These are phyloP conservation scores for Suillus tomentosus DNA, from an alignment of 768 basidiomycete genomes.

Conservation along the genomic window DNA sequence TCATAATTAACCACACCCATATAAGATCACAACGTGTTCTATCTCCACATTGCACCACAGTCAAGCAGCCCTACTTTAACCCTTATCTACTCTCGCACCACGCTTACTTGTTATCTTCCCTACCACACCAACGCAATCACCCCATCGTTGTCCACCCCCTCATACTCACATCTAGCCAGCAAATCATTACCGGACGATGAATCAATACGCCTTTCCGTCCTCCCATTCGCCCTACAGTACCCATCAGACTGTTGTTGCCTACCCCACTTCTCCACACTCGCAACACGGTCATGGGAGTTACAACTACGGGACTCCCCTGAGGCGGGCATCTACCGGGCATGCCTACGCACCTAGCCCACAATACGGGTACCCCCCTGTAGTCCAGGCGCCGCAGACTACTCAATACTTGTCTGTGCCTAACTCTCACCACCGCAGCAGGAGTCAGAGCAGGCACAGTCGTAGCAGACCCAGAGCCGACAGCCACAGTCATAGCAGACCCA, in stretches of 20 bases:
- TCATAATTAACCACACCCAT: background rate
- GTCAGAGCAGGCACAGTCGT: conserved; percentile 12
- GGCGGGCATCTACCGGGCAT: conserved; percentile 16
- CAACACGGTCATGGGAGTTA: conserved; percentile 6
- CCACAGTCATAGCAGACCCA: conserved; percentile 13
- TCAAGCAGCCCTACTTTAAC: background rate
- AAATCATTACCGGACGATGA: conserved; percentile 15
- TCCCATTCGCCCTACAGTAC: conserved; percentile 11
- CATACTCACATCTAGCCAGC: background rate
- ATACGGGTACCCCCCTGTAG: conserved; percentile 4
- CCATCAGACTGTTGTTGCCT: conserved; percentile 13
- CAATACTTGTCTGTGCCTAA: conserved; percentile 18
- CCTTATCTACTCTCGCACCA: background rate
- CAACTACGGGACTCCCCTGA: conserved; percentile 13
- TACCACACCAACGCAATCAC: background rate
- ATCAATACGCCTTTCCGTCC: conserved; percentile 27
- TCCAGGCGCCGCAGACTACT: background rate
- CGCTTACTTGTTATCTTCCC: background rate
- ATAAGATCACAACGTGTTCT: conserved; percentile 5
- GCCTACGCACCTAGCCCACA: conserved; percentile 7
- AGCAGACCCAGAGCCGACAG: conserved; percentile 11
- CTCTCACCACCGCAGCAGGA: conserved; percentile 22
- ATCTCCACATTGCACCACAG: background rate
- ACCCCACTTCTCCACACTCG: conserved; percentile 10
- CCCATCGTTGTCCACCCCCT: background rate